phyloP scores from a whole-genome alignment of 2,329 filamentous ascomycete species.

The Trichophyton rubrum region DNA sequence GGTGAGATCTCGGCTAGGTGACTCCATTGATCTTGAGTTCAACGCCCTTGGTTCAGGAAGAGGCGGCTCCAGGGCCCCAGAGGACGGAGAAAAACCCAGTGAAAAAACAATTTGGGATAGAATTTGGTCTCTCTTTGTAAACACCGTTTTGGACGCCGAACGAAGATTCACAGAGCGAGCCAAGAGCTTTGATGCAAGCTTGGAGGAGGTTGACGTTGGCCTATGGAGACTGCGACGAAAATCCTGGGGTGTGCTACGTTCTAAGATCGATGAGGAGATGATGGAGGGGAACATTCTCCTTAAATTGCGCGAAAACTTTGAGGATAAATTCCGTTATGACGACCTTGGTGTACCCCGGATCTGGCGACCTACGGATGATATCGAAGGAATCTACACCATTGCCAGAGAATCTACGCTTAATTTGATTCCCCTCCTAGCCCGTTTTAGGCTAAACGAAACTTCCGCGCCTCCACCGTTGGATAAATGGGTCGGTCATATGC shows the following conservation, averaged over 20 bases:
- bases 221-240: conserved; percentile 87
- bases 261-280: conserved; percentile 91
- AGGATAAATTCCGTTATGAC: conserved; percentile 98
- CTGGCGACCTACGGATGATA: conserved; percentile 93
- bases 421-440: conserved; percentile 76
- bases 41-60: conserved; percentile 87
- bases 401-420: conserved; percentile 85
- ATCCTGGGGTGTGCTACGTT: conserved; percentile 80
- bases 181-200: conserved; percentile 82
- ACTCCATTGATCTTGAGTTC: conserved; percentile 85
- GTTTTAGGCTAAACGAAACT: conserved; percentile 66
- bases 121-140: conserved; percentile 76
- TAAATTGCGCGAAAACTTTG: conserved; percentile 95
- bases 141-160: conserved; percentile 75
- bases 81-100: conserved; percentile 57
- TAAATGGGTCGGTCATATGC: conserved; percentile 68
- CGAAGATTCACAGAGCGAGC: conserved; percentile 74
- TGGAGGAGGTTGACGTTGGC: conserved; percentile 82
- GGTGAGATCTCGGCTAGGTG: conserved; percentile 76
- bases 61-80: conserved; percentile 67
- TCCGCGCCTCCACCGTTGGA: conserved; percentile 69
- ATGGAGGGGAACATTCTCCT: conserved; percentile 94
- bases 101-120: conserved; percentile 94
- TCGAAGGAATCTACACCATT: conserved; percentile 86
- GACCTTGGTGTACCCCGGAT: conserved; percentile 88